Evolutionary conservation across 2,329 filamentous ascomycete species (phyloP), one percentile per base, ranked within the genome.

Genomic region (Akanthomyces muscarius): DNA sequence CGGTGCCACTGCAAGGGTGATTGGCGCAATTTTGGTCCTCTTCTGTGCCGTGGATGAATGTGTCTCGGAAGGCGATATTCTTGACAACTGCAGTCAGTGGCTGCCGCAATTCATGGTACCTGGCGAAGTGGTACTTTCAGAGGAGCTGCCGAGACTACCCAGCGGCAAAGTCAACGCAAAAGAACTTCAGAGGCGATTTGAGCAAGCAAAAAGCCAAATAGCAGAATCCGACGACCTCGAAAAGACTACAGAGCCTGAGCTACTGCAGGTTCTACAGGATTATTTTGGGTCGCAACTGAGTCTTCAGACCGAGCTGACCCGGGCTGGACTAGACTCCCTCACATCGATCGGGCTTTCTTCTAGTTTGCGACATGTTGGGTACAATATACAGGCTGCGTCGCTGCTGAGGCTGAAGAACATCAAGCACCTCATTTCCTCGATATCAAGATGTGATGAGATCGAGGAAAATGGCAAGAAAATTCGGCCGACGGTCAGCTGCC

Each of bases 81-180:
- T 84, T 38, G 71, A 80, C 18, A 83, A 80, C 5, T 96, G 91
- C 74, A 81, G 80, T 57, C 80, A 81, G 57, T 96, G 92, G 91
- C 80, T 97, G 1, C 91, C 92, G 0, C 80, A 81, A 4, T 95
- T 88, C 71, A 97, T 97, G 93, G 76, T 96, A 1, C 93, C 93
- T 0, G 83, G 84, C 4, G 89, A 96, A 65, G 77, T 96, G 28
- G 73, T 91, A 0, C 70, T 89, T 1, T 76, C 89, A 65, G 67
- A 80, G 0, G 78, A 82, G 10, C 87, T 97, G 62, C 92, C 92
- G 0, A 86, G 88, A 59, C 77, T 97, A 23, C 81, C 92, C 2
- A 96, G 92, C 0, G 93, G 93, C 0, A 97, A 97, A 71, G 82
- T 93, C 16, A 89, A 97, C 69, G 86, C 86, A 58, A 89, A 86